Base-by-base conservation (phyloP, 73 alveolate species). In the Tetrahymena malaccensis region DNA sequence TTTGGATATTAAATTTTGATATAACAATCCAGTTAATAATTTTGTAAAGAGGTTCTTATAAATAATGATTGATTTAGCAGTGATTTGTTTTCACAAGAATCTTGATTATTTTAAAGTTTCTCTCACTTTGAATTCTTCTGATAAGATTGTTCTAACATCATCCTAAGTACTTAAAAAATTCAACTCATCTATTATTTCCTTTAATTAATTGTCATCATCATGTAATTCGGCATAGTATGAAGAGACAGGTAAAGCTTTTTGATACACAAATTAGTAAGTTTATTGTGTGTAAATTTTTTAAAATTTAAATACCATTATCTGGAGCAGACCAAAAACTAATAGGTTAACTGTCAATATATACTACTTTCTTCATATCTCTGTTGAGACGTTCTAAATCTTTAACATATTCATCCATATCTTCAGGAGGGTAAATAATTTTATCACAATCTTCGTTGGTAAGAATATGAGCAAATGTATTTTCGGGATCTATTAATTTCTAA, bases 251-350 rank as follows among this genome's bases (percentile, higher is more conserved):
- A 94, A 44, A 15, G 96, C 96, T 94, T 85, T 70, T 25, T 56
- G 10, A 13, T 10, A 22, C 6, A 56, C 3, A 56, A 35, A 35
- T 35, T 22, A 22, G 25, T 56, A n/a, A n/a, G n/a, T n/a, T n/a
- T n/a, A n/a, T 56, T 22, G 6, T 35, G 0, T 22, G 11, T 56
- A 15, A 56, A 56, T 22, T 56, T 56, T 12, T 70, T 12, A 25
- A 10, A 27, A 27, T 70, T n/a, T 2, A 38, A 17, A 8, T 57
- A 94, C 96, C 93, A 50, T 95, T 95, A 89, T 85, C 95, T 85
- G 95, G 95, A 37, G 94, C 55, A 38, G 97, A 85, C 97, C 97
- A 95, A 95, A 95, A 95, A 57, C 95, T 95, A 43, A 95, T 50
- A n/a, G 97, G 97, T 34, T 55, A 55, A 89, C 95, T 34, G 94